Base-by-base conservation (phyloP, 257 asterid genomes). In the Nicotiana otophora region DNA sequence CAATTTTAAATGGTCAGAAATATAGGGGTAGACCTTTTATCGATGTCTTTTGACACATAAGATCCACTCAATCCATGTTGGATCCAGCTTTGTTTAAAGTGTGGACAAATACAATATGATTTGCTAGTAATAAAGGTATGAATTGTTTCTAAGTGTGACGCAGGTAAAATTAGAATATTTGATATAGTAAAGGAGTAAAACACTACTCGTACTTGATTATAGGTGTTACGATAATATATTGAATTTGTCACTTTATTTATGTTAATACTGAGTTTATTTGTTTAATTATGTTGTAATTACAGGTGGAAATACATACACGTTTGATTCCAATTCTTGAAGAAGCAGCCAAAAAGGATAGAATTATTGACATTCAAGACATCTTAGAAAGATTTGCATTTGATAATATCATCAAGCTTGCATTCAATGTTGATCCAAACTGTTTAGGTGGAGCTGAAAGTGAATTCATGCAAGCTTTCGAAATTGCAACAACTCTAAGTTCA, bases 371-470 rank as follows among this genome's bases (percentile, higher is more conserved):
- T 12, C 99, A 96, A 79, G 94, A 96, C 77, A 82, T 88, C 51
- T 91, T 94, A 33, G 97, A 94, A 30, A 82, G 98, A 10, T 94
- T 96, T 77, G 94, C 99, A 3, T 95, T 95, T 82, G 98, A 94
- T 30, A 94, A 96, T 7, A 88, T 96, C 0, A 92, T 96, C 78
- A 93, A 93, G 65, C 87, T 95, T 2, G 94, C 97, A 3, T 94
- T 96, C 61, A 90, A 93, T 51, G 90, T 92, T 0, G 97, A 96
- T 81, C 97, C 99, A 2, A 90, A 89, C 77, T 93, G 97, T 55
- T 82, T 96, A 14, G 92, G 87, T 7, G 98, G 93, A 14, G 97
- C 94, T 74, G 94, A 87, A n/a, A 89, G 80, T 5, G 98, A 89
- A 53, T 94, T 94, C 86, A 93, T 96, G 98, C 84, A 60, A 17